Base-by-base conservation (phyloP, 2,329 filamentous ascomycete genomes). In the Penicillium sp. region DNA sequence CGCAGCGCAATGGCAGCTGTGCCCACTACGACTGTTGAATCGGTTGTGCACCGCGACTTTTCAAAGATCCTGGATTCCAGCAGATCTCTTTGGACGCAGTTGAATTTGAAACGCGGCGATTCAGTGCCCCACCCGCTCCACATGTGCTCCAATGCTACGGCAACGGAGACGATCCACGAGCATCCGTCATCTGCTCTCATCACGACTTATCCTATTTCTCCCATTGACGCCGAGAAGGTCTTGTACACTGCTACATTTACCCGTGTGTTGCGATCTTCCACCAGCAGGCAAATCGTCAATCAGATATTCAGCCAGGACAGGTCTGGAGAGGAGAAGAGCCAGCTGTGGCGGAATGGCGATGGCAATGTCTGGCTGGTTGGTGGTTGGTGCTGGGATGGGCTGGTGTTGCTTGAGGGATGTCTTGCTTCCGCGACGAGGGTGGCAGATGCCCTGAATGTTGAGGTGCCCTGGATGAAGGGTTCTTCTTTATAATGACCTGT, bases 361-460 rank as follows among this genome's bases (percentile, higher is more conserved):
- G 72, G 74, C 7, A 72, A 75, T 34, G 75, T 84, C 0, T 83
- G 76, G 73, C 58, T 83, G 11, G 72, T 74, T 0, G 81, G 81
- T 5, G 78, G 79, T 0, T 84, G 80, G 81, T 84, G 80, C 56
- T 83, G 80, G 80, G 81, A 84, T 61, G 81, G 81, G 2, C 80
- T 84, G 80, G 80, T 84, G 1, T 56, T 84, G 13, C 63, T 84
- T 3, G 81, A 83, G 61, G 81, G 81, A 1, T 84, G 81, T 47
- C 69, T 83, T 3, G 72, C 80, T 2, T 83, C 80, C 7, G 80
- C 81, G 1, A 79, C 80, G 73, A 71, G 75, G 29, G 71, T 83
- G 37, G 81, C 80, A 0, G 56, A 67, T n/a, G 74, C 72, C 11
- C 74, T 83, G 57, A 77, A 68, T 6, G 75, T 83, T 4, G 57